A percentile compares a stretch with the other conserved stretches of the same genome.
phyloP scores from a whole-genome alignment of 345 rosid species.

The Citropsis articulata region DNA sequence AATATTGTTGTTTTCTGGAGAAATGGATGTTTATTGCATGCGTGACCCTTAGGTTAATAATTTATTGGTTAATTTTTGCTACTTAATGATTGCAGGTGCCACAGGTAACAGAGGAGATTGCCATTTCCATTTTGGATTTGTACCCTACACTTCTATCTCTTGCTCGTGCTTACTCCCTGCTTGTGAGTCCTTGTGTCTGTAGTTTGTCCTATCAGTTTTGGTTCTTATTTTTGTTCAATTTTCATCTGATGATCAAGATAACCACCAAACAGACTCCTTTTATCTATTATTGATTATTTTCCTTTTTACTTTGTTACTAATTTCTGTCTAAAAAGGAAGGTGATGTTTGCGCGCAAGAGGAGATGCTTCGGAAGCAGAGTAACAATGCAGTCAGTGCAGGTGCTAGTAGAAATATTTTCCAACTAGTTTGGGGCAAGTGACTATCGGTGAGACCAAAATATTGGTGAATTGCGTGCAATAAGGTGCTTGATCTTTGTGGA shows the following conservation, averaged over 20 bases:
- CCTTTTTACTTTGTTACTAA: background rate
- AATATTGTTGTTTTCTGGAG: background rate
- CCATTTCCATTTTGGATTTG: conserved; percentile 68
- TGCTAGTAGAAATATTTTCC: conserved; percentile 63
- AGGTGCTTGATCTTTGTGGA: background rate
- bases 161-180: conserved; percentile 69
- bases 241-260: background rate
- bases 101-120: conserved; percentile 78
- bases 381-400: conserved; percentile 40
- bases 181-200: conserved; percentile 52
- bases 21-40: background rate
- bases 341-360: conserved; percentile 55
- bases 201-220: background rate
- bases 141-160: conserved; percentile 83
- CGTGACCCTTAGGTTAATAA: background rate
- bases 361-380: conserved; percentile 64
- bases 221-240: background rate
- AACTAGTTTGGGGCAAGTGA: conserved; percentile 54
- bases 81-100: conserved; percentile 53
- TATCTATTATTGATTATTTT: background rate
- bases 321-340: conserved; percentile 44
- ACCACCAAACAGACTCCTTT: background rate
- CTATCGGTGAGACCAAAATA: background rate
- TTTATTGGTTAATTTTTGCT: background rate
- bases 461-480: background rate